A percentile compares a stretch with the other conserved stretches of the same genome.
phyloP scores from a whole-genome alignment of 805 yeast genomes.

The Hagleromyces aurorensis region DNA sequence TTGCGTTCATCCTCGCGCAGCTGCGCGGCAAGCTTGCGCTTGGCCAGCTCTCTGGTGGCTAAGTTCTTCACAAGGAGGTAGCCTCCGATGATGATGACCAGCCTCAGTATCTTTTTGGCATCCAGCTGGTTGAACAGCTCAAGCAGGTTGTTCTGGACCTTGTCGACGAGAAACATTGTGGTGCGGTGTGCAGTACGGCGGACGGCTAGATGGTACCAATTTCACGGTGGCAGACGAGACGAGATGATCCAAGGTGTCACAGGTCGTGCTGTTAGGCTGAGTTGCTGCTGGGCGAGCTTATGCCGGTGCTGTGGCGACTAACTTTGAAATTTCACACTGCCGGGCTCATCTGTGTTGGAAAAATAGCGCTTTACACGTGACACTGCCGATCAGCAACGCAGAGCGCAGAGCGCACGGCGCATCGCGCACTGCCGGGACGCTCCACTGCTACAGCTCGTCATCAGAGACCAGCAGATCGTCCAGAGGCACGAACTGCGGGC shows the following conservation, averaged over 20 bases:
- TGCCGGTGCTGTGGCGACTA: too few species aligned
- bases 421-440: not conserved
- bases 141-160: conserved; percentile 11
- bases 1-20: conserved; percentile 31
- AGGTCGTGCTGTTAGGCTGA: too few species aligned
- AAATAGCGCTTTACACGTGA: too few species aligned
- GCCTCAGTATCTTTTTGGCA: conserved; percentile 17
- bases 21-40: conserved; percentile 46
- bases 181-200: too few species aligned
- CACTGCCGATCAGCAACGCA: too few species aligned
- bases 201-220: too few species aligned
- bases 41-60: conserved; percentile 48
- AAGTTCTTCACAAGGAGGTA: conserved; percentile 52
- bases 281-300: too few species aligned
- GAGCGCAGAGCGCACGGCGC: too few species aligned
- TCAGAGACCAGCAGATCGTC: conserved; percentile 30
- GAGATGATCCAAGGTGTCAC: too few species aligned
- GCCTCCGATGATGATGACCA: conserved; percentile 49
- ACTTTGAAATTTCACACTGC: too few species aligned
- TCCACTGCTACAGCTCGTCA: conserved; percentile 36
- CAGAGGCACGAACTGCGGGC: conserved; percentile 44
- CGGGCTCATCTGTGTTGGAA: too few species aligned
- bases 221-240: too few species aligned
- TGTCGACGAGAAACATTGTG: conserved; percentile 8
- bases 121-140: conserved; percentile 16